Evolutionary conservation across 2,329 filamentous ascomycete genomes (phyloP).

Genomic region (Aureobasidium sp.): DNA sequence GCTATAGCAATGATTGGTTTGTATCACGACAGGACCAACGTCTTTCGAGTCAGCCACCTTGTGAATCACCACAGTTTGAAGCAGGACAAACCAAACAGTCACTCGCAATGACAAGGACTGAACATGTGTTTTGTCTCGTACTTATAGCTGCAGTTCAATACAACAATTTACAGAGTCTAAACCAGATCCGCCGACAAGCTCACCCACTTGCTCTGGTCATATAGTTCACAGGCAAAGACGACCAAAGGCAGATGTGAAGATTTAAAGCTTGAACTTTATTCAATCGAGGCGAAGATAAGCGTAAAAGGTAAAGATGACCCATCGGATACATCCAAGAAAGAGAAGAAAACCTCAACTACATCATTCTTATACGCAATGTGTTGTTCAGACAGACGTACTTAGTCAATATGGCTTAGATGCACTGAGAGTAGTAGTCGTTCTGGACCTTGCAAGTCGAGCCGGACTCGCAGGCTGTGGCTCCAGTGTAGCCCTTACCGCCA

Average conservation of each 20-base stretch:
- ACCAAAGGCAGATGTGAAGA: background rate
- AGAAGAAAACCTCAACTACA: background rate
- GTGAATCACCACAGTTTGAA: too few relatives aligned
- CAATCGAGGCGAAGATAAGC: background rate
- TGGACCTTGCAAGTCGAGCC: constrained; percentile 29
- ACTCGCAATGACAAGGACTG: too few relatives aligned
- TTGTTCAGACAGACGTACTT: background rate
- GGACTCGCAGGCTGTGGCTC: constrained; percentile 29
- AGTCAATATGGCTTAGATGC: constrained; percentile 17
- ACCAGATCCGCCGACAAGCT: too few relatives aligned
- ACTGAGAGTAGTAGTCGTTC: constrained; percentile 35
- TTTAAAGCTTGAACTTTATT: background rate
- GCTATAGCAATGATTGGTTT: too few relatives aligned
- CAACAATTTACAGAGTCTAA: too few relatives aligned
- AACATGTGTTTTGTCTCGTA: too few relatives aligned
- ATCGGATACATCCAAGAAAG: background rate
- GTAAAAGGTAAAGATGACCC: background rate
- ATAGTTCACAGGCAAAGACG: background rate
- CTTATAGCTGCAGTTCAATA: too few relatives aligned
- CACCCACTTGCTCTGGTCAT: too few relatives aligned
- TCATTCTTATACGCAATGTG: background rate
- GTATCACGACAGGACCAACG: too few relatives aligned
- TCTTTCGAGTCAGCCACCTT: too few relatives aligned
- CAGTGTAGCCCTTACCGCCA: constrained; percentile 31
- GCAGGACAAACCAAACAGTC: too few relatives aligned